Conservation (phyloP, 441 rosid species). For the Erodium trifolium region DNA sequence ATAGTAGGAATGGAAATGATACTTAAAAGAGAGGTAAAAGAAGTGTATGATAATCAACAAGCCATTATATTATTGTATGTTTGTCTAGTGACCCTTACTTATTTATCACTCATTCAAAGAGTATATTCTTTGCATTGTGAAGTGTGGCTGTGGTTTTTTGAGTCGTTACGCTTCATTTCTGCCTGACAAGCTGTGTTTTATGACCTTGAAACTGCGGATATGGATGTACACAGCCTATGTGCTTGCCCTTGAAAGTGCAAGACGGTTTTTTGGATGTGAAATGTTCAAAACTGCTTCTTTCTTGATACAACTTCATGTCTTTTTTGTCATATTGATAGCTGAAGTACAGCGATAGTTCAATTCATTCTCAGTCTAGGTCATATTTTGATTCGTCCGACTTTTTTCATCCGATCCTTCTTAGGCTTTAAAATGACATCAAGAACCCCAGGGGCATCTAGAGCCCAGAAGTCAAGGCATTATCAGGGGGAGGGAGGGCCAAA, state of each 20-base stretch:
- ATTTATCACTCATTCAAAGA: too few species aligned
- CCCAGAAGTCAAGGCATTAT: constrained; percentile 35
- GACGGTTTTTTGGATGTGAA: background rate
- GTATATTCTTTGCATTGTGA: too few species aligned
- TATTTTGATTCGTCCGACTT: constrained; percentile 39
- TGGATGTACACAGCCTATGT: too few species aligned
- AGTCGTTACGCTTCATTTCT: too few species aligned
- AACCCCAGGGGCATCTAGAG: constrained; percentile 37
- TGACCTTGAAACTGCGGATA: too few species aligned
- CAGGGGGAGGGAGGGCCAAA: constrained; percentile 51
- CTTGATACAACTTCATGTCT: constrained; percentile 1
- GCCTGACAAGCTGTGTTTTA: too few species aligned
- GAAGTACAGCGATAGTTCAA: constrained; percentile 11
- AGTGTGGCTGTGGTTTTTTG: too few species aligned
- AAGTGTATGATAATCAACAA: too few species aligned
- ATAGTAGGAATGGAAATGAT: too few species aligned
- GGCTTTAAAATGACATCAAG: constrained; percentile 52
- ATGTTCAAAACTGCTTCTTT: constrained; percentile 1
- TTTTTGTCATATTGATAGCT: constrained; percentile 11
- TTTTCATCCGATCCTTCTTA: constrained; percentile 21
- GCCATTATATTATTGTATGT: too few species aligned
- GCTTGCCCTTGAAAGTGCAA: background rate
- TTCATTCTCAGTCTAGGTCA: constrained; percentile 30
- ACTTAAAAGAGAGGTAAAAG: too few species aligned
- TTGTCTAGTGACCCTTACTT: too few species aligned